Evolutionary conservation across 1,284 basidiomycete species (phyloP).

Genomic region (Clitocybe nebularis): DNA sequence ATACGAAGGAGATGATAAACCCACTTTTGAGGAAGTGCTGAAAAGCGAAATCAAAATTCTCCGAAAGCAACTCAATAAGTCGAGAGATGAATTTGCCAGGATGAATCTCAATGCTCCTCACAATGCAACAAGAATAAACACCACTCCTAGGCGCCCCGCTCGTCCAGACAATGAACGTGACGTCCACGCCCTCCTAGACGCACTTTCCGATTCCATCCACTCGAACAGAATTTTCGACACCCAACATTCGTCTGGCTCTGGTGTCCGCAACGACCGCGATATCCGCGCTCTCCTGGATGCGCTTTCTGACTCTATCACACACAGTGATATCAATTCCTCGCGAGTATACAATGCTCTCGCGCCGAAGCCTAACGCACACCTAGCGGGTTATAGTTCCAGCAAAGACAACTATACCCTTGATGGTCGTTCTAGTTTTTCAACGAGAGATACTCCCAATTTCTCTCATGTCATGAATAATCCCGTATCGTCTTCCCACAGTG

Average conservation of each 20-base stretch:
- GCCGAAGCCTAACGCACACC: too few species aligned
- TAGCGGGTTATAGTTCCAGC: too few species aligned
- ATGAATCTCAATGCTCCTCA: too few species aligned
- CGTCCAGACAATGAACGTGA: slow-evolving; percentile 14
- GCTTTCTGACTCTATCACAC: slow-evolving; percentile 2
- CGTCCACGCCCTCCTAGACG: slow-evolving; percentile 20
- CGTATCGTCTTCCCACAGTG: too few species aligned
- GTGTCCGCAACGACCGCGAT: neutral
- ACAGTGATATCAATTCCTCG: neutral
- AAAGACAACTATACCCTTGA: too few species aligned
- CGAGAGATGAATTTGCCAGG: slow-evolving; percentile 4
- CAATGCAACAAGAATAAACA: neutral
- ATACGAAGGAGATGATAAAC: slow-evolving; percentile 41
- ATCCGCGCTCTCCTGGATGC: slow-evolving; percentile 5
- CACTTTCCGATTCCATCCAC: slow-evolving; percentile 16
- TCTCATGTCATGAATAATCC: too few species aligned
- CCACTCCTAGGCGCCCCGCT: slow-evolving; percentile 2
- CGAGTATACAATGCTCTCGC: slow-evolving; percentile 1
- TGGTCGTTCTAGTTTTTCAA: too few species aligned
- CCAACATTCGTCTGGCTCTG: slow-evolving; percentile 1
- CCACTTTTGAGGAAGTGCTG: slow-evolving; percentile 46
- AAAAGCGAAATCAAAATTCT: slow-evolving; percentile 57
- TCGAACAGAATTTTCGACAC: slow-evolving; percentile 1
- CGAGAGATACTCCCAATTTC: too few species aligned
- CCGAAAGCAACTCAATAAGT: slow-evolving; percentile 53